Conservation (phyloP, 177 flowering plant species). For the Vitis hybrid region DNA sequence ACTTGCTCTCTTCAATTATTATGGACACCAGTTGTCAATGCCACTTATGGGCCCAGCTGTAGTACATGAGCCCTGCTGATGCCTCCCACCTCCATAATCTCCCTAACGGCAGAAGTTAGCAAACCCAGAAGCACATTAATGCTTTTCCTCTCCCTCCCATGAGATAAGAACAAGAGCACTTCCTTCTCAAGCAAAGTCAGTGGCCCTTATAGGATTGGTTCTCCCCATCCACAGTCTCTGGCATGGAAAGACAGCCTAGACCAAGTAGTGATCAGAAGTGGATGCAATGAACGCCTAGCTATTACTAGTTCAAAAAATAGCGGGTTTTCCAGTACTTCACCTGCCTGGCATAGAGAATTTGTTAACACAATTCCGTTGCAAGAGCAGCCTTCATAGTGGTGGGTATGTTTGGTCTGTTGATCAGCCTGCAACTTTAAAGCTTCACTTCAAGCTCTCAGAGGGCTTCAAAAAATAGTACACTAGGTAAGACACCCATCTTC, state of each 20-base stretch:
- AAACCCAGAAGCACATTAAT: slow-evolving; percentile 67
- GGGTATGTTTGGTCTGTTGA: slow-evolving; percentile 42
- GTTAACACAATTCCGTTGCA: slow-evolving; percentile 45
- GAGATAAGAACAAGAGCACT: slow-evolving; percentile 56
- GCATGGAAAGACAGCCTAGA: slow-evolving; percentile 58
- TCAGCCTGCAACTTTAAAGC: slow-evolving; percentile 36
- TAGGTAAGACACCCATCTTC: slow-evolving; percentile 5
- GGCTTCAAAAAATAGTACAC: slow-evolving; percentile 40
- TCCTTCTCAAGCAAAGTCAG: slow-evolving; percentile 46
- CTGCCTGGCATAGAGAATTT: too few species aligned
- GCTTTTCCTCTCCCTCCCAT: slow-evolving; percentile 55
- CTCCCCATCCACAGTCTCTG: slow-evolving; percentile 32
- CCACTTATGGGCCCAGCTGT: too few species aligned
- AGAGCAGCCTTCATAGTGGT: slow-evolving; percentile 44
- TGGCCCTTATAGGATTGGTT: too few species aligned
- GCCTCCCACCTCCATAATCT: slow-evolving; percentile 30
- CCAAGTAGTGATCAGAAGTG: slow-evolving; percentile 72
- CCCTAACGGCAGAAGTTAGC: slow-evolving; percentile 45
- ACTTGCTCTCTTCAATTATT: too few species aligned
- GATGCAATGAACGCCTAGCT: too few species aligned
- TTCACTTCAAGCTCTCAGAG: slow-evolving; percentile 36
- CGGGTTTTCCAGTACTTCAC: too few species aligned
- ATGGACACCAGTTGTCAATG: too few species aligned
- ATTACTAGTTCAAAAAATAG: too few species aligned
- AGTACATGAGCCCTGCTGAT: too few species aligned